Base-by-base conservation (phyloP, 169 alveolate species). In the Plasmodium berghei region DNA sequence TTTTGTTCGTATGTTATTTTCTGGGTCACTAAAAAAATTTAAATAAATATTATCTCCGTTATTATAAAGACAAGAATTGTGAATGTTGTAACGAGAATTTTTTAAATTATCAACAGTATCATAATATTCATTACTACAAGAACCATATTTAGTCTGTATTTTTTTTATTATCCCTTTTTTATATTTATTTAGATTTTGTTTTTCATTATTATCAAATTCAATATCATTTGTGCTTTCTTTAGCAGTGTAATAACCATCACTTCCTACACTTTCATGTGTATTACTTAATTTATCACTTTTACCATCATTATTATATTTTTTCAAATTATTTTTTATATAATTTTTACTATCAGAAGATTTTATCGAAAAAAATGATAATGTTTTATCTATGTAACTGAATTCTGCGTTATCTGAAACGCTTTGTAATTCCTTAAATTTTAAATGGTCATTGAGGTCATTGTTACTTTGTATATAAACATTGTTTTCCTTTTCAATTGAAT, bases 211-310 rank as follows among this genome's bases (percentile, higher is more conserved):
- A 42, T 83, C 72, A 10, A 12, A 18, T 4, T 83, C 83, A 16
- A 72, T 40, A 18, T 12, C 9, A 9, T 67, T 83, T 34, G 42
- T 34, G 42, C 0, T 4, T 26, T 83, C 90, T n/a, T 42, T 55
- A 12, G 85, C 55, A 24, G 90, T 83, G 34, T 54, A 83, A 71
- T 83, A 83, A 14, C 72, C 90, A 66, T 83, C 90, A 71, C 83
- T 83, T 28, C 18, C 12, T 28, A n/a, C 40, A 14, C n/a, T 10
- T 24, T 67, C 72, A 16, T 66, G 55, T 42, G 52, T 10, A 58
- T 49, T 55, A 54, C 48, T 34, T 16, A 24, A 18, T 62, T 61
- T 66, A 61, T 74, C 63, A 40, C 28, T 34, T 58, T 49, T 28
- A 63, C 12, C 34, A 34, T 26, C 10, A 26, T 66, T 67, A 12